Base-by-base conservation (phyloP, 2,329 filamentous ascomycete species). In the Helotiales sp. region DNA sequence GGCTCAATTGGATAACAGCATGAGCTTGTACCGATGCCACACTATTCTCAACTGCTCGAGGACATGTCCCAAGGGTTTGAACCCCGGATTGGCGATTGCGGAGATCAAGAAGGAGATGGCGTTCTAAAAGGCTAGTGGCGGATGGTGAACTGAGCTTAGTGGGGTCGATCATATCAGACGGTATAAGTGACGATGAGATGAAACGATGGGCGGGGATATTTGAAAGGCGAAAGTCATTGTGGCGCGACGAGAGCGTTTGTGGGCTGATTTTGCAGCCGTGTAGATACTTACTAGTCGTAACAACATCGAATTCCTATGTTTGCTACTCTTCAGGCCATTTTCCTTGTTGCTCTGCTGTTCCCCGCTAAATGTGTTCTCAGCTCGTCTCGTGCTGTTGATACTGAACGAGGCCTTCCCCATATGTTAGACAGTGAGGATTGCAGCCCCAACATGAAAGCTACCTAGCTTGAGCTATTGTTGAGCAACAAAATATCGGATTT, bases 21-120 rank as follows among this genome's bases (percentile, higher is more conserved):
- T 99, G 95, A 96, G 90, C 77, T 76, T 99, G 76, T 99, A 99
- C 84, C 86, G 95, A 72, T 99, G 95, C 84, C 95, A 99, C 83
- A 99, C 95, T 64, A 99, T 99, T 74, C 86, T 99, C 69, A 99
- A 99, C 85, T 99, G 93, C 86, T 93, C 93, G 67, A 84, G 91
- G 76, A 96, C 93, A 55, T 99, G 95, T 78, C 95, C 95, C 73
- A 99, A 99, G 90, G 95, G 95, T 46, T 78, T 99, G 69, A 99
- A 99, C 82, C 95, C 95, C 19, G 95, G 91, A 65, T 82, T 91
- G 73, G 95, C 95, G 17, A 96, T 99, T 79, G 93, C 93, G 53
- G 90, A 97, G 82, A 96, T 97, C 76, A 98, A 98, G 90, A 97
- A 97, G 89, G 85, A 88, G 79, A 89, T 98, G 90, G 86, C 93